Evolutionary conservation across 192 early-diverging fungal species (phyloP).

Genomic region (Coemansia sp.): DNA sequence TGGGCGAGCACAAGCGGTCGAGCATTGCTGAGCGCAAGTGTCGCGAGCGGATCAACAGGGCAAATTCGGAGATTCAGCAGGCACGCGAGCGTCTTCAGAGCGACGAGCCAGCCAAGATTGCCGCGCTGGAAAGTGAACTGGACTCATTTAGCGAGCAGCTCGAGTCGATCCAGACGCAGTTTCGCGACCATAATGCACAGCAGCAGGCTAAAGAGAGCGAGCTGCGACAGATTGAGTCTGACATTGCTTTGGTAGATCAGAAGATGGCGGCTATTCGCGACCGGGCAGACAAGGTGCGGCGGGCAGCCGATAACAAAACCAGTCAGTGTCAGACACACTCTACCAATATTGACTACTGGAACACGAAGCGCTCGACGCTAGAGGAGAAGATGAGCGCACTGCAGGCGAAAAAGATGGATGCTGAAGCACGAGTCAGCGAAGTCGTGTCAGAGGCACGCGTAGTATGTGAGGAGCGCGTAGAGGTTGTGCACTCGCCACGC

Average conservation of each 20-base stretch:
- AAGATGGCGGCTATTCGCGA: conserved; percentile 31
- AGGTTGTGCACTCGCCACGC: conserved; percentile 39
- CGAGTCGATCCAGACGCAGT: conserved; percentile 62
- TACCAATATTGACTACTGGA: conserved; percentile 60
- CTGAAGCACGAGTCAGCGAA: conserved; percentile 40
- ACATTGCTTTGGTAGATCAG: conserved; percentile 37
- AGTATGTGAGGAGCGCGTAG: conserved; percentile 65
- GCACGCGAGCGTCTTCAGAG: conserved; percentile 58
- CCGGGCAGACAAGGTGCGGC: conserved; percentile 24
- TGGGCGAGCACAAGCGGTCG: conserved; percentile 27
- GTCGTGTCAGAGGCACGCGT: conserved; percentile 56
- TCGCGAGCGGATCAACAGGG: conserved; percentile 34
- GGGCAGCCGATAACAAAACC: conserved; percentile 35
- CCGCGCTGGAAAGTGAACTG: conserved; percentile 59
- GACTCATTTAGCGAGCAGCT: conserved; percentile 55
- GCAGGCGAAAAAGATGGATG: conserved; percentile 25
- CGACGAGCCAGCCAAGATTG: conserved; percentile 64
- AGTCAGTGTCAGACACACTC: conserved; percentile 30
- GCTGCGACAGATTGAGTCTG: conserved; percentile 21
- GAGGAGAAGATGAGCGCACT: conserved; percentile 22
- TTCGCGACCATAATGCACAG: conserved; percentile 55
- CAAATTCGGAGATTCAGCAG: conserved; percentile 45
- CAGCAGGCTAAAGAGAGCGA: conserved; percentile 48
- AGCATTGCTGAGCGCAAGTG: conserved; percentile 39
- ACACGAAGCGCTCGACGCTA: conserved; percentile 48